Percentiles rank a stretch among this genome's conserved stretches.
These are phyloP conservation scores for Diversispora eburnea DNA, from an alignment of 192 early-diverging fungal species.

Conservation along the genomic window DNA sequence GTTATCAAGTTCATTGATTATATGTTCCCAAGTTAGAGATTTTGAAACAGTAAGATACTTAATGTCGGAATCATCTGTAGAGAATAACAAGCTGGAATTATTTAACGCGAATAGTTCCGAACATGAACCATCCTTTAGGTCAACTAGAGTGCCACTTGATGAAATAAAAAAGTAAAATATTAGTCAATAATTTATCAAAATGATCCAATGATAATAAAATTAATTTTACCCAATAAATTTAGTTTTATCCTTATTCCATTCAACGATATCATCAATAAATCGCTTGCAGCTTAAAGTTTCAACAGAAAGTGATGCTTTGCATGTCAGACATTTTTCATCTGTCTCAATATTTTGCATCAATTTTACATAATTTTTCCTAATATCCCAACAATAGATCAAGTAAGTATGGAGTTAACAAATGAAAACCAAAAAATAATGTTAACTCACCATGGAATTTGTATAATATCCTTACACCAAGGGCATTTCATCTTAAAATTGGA, in stretches of 20 bases:
- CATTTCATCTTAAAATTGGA: not conserved
- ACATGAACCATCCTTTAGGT: not conserved
- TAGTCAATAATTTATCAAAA: not conserved
- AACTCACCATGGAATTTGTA: not conserved
- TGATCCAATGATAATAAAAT: not conserved
- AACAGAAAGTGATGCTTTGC: not conserved
- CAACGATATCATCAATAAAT: no score
- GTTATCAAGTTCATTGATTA: slow-evolving; percentile 12
- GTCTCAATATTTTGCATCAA: not conserved
- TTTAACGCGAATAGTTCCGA: not conserved
- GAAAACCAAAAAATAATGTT: not conserved
- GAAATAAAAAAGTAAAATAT: not conserved
- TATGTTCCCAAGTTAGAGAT: slow-evolving; percentile 2
- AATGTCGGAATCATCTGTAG: not conserved
- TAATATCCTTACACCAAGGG: slow-evolving; percentile 3
- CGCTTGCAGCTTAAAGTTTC: no score
- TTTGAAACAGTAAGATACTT: not conserved
- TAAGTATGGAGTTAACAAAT: not conserved
- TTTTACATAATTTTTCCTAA: not conserved
- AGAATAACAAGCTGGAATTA: not conserved
- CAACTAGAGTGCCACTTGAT: slow-evolving; percentile 7
- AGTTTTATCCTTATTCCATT: not conserved
- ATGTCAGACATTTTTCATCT: not conserved
- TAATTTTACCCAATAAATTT: not conserved
- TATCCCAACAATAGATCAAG: not conserved